Evolutionary conservation across 768 basidiomycete genomes (phyloP), one percentile per base, ranked within the genome.

Genomic region (Tremella yokohamensis): DNA sequence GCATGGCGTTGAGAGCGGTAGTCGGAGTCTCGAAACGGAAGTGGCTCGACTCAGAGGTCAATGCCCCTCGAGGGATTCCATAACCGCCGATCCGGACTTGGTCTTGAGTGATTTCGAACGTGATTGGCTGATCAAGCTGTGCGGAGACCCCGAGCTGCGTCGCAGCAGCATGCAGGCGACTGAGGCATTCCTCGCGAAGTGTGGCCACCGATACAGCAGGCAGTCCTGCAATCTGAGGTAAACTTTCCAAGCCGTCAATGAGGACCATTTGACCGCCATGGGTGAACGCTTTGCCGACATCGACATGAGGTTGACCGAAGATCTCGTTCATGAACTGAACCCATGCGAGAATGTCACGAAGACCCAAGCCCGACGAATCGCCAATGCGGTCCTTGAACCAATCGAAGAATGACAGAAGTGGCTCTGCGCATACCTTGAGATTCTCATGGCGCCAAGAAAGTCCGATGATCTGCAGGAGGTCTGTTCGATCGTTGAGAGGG

Each of bases 271-370:
- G 84, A 0, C 92, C 93, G 3, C 88, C 93, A 69, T 99, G 90
- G 69, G 68, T 61, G 44, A 67, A 73, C 15, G 62, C 56, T 29
- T 60, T 49, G 12, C 57, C 56, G 11, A 54, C 37, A 20, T 49
- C 58, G 29, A 68, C 37, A 11, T 29, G 11, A 15, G 57, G 52
- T 29, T 62, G 49, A 8, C 68, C 68, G 55, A 81, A 81, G 29
- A 82, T 79, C 2, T 82, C 77, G 76, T 94, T 92, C 8, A 85
- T 84, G 75, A 99, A 98, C n/a, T 80, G 78, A 4, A 92, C 85
- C 96, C 96, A 98, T 1, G 90, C 88, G 70, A 97, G 76, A 45
- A 97, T 84, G 76, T 99, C 96, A 57, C 96, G 83, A 56, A 98
- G 75, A 49, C 88, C 87, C 60, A 87, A 79, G 15, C 90, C 75